Conservation (phyloP, 805 yeast genomes). For the Candida andamanensis region DNA sequence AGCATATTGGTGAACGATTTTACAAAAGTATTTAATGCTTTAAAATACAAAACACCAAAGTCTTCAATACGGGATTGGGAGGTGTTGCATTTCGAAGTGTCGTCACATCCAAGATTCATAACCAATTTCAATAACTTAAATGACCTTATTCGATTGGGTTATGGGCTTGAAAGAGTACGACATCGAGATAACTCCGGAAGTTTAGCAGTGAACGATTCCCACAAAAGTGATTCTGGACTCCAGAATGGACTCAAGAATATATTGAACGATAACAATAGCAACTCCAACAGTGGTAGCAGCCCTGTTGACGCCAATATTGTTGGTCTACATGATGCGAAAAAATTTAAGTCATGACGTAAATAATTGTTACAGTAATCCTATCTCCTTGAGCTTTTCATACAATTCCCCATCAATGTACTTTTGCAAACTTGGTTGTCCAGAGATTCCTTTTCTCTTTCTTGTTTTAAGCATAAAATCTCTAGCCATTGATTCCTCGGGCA, state of each 20-base stretch:
- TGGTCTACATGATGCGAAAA: too few species aligned
- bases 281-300: too few species aligned
- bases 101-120: slow-evolving; percentile 21
- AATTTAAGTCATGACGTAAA: too few species aligned
- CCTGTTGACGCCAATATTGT: too few species aligned
- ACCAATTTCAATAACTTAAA: slow-evolving; percentile 21
- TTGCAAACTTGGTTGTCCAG: slow-evolving; percentile 62
- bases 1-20: slow-evolving; percentile 23
- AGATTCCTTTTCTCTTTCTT: slow-evolving; percentile 79
- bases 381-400: slow-evolving; percentile 46
- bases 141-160: slow-evolving; percentile 15
- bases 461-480: slow-evolving; percentile 89
- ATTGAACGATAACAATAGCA: neutral
- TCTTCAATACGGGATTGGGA: too few species aligned
- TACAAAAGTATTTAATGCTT: slow-evolving; percentile 17
- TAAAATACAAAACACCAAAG: slow-evolving; percentile 12
- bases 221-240: too few species aligned
- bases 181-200: neutral
- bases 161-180: slow-evolving; percentile 14
- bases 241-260: neutral
- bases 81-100: slow-evolving; percentile 16
- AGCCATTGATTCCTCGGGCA: slow-evolving; percentile 63
- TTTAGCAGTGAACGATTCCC: too few species aligned
- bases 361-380: slow-evolving; percentile 39
- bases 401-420: slow-evolving; percentile 64